These are phyloP conservation scores for Scheffersomyces illinoinensis DNA, from an alignment of 1,139 yeast species.

Conservation along the genomic window DNA sequence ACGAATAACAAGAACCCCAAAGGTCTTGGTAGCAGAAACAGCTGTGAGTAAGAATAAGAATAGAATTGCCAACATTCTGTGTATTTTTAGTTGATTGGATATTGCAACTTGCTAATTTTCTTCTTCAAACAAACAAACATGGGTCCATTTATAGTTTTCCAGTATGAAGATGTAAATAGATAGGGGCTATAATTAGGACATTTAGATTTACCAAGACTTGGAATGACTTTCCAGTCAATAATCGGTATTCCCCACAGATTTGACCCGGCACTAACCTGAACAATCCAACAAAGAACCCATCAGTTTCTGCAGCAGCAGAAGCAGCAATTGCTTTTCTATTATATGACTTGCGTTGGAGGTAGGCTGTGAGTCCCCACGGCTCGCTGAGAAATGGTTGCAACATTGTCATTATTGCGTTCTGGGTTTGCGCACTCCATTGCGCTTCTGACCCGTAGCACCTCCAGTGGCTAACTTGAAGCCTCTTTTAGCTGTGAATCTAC, in stretches of 20 bases:
- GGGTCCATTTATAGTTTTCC: background rate
- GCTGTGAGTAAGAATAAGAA: conserved; percentile 20
- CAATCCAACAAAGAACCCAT: background rate
- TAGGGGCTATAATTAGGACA: background rate
- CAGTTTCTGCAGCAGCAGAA: background rate
- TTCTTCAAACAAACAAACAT: background rate
- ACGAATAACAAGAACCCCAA: conserved; percentile 20
- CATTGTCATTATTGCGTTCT: background rate
- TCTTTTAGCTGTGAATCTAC: background rate
- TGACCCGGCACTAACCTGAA: background rate
- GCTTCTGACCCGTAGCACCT: background rate
- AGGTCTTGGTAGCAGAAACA: conserved; percentile 24
- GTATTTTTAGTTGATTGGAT: background rate
- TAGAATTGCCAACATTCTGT: conserved; percentile 12
- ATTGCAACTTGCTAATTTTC: background rate
- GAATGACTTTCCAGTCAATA: background rate
- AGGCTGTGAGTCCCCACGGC: background rate
- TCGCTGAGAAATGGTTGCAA: background rate
- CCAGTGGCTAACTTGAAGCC: background rate
- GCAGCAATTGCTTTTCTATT: background rate
- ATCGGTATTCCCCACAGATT: background rate
- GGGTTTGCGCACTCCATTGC: background rate
- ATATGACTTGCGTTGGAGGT: background rate
- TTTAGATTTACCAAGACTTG: background rate
- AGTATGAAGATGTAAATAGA: background rate